phyloP scores from a whole-genome alignment of 2,329 filamentous ascomycete species.

The Microcyclospora tardicrescens region DNA sequence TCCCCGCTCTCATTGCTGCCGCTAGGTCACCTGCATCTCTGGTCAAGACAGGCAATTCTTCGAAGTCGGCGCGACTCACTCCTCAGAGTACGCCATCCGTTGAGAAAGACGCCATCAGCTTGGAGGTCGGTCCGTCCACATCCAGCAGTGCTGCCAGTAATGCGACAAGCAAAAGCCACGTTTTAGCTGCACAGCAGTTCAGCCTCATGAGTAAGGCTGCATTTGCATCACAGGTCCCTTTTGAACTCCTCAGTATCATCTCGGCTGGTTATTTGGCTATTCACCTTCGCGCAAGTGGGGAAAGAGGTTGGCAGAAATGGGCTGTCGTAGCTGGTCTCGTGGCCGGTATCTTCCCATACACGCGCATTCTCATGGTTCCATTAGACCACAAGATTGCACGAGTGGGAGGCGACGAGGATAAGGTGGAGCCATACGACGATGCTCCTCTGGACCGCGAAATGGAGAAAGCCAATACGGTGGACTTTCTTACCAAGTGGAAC shows the following conservation, averaged over 20 bases:
- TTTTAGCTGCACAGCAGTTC: conserved; percentile 18
- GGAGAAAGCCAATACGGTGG: conserved; percentile 18
- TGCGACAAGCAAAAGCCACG: conserved; percentile 12
- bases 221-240: conserved; percentile 11
- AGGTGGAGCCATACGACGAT: conserved; percentile 20
- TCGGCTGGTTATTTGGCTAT: conserved; percentile 11
- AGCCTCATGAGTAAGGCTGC: conserved; percentile 10
- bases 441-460: conserved; percentile 15
- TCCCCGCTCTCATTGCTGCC: conserved; percentile 9
- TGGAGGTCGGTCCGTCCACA: not conserved
- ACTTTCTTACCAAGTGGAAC: conserved; percentile 15
- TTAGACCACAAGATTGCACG: conserved; percentile 15
- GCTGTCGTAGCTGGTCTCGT: conserved; percentile 12
- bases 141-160: conserved; percentile 7
- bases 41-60: not conserved
- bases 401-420: conserved; percentile 16
- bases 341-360: conserved; percentile 13
- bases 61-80: not conserved
- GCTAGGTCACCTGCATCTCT: conserved; percentile 1
- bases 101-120: too few relatives aligned
- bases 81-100: too few relatives aligned
- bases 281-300: conserved; percentile 1
- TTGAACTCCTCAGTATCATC: conserved; percentile 12
- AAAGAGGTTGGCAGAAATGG: conserved; percentile 10
- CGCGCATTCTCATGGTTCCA: conserved; percentile 13